These are phyloP conservation scores for Meyerozyma sp. DNA, from an alignment of 1,139 yeast genomes.

Conservation along the genomic window DNA sequence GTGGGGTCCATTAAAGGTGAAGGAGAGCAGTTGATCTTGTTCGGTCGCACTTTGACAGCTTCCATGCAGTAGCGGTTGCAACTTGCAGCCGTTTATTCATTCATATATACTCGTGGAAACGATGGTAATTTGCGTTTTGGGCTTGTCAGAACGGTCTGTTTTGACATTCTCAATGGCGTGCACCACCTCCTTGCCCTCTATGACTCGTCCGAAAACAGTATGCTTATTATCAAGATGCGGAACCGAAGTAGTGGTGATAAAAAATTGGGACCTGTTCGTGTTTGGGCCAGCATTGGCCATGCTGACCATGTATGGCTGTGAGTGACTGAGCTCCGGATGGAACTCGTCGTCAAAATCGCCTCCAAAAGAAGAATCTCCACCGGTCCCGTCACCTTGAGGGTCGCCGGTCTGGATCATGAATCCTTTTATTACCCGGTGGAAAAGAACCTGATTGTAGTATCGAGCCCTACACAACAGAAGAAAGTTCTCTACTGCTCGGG, in stretches of 20 bases:
- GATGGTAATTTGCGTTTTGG: constrained; percentile 17
- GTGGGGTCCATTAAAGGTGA: not conserved
- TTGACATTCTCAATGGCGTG: constrained; percentile 18
- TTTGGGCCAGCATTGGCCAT: constrained; percentile 37
- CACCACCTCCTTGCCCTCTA: constrained; percentile 23
- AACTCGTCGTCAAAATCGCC: constrained; percentile 40
- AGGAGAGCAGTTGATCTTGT: not conserved
- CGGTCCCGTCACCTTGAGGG: constrained; percentile 46
- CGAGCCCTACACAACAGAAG: constrained; percentile 27
- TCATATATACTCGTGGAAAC: constrained; percentile 10
- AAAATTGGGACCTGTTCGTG: constrained; percentile 29
- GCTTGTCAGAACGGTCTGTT: constrained; percentile 18
- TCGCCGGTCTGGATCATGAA: constrained; percentile 55
- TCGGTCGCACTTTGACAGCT: not conserved
- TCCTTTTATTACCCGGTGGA: constrained; percentile 43
- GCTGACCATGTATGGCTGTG: constrained; percentile 38
- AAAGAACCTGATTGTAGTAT: constrained; percentile 36
- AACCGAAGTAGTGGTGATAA: constrained; percentile 24
- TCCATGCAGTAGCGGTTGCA: not conserved
- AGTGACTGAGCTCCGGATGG: constrained; percentile 28
- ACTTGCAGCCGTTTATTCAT: not conserved
- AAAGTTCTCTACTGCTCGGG: constrained; percentile 43
- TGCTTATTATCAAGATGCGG: constrained; percentile 25
- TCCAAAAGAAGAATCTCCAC: constrained; percentile 45
- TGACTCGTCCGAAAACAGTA: constrained; percentile 25